Base-by-base conservation (phyloP, 441 rosid genomes). In the Aquilaria agallochum region DNA sequence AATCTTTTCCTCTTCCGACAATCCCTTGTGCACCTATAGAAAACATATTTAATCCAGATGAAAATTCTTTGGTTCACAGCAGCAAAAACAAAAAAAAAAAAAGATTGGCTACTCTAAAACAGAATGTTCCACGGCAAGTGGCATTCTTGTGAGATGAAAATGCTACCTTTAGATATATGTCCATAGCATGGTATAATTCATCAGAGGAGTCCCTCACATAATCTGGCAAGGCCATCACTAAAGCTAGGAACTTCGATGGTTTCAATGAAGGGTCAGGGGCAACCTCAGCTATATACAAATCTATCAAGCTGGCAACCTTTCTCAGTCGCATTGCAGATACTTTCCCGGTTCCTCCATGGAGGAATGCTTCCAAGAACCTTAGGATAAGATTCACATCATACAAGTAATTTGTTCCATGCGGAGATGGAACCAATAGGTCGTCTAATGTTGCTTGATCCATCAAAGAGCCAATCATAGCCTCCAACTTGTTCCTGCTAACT, bases 231-330 rank as follows among this genome's bases (percentile, higher is more conserved):
- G 79, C 75, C 72, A 60, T 58, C 54, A 76, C 74, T 11, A 92
- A 73, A 52, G 89, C 81, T 14, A 85, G 58, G 72, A 89, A 87
- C 79, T 84, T 92, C 0, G 87, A 81, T 33, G 83, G 66, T 74
- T 77, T 89, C 60, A 92, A 62, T 60, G 71, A 79, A 61, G 86
- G 96, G 76, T 92, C 98, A 5, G 98, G 90, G 46, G 98, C 93
- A 68, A 92, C 96, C 76, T 92, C 96, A 49, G 86, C 79, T 63
- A 85, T 60, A 64, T 89, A 92, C 65, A 74, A 74, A 72, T 92
- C 96, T 70, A 89, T 68, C 81, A 92, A 80, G 63, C 74, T 59
- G 30, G 82, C 74, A 27, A 89, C 95, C 74, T 85, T 92, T 72
- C 67, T 77, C 75, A 83, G 15, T 13, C 59, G 71, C 60, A 30